Base-by-base conservation (phyloP, 2,329 filamentous ascomycete genomes). In the Nothomitra cinnamomea region DNA sequence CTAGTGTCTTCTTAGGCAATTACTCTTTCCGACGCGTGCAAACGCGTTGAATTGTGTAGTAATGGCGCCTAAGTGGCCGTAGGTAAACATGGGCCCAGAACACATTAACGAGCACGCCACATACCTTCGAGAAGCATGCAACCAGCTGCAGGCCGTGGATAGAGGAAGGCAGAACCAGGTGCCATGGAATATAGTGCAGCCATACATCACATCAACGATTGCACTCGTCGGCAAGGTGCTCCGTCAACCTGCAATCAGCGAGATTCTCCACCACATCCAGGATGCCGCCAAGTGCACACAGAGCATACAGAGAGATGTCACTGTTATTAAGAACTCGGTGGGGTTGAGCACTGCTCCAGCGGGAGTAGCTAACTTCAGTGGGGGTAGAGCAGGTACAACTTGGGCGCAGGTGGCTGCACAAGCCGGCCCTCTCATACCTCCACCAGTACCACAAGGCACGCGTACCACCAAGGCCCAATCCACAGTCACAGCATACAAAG, bases 251-350 rank as follows among this genome's bases (percentile, higher is more conserved):
- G 56, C 53, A 48, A 54, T 59, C 38, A 54, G 51, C 22, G 57
- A 60, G 55, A 56, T 59, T 54, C 56, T 59, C 28, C 52, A 59
- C 35, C 51, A 59, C n/a, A 55, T 59, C 49, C 53, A 59, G 43
- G 57, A 57, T 28, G 55, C 57, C 8, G 54, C 57, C 15, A 58
- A 58, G 42, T 58, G 55, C 55, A 59, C 53, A 55, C 54, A 60
- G 55, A 59, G 51, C 56, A 60, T 60, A 2, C 53, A 60, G 51
- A 59, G 53, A 49, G 58, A 60, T 55, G 42, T 60, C 40, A 58
- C 55, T 12, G 53, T 60, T 36, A 57, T 60, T 45, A 59, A 58
- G 43, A 58, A 53, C 56, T 58, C 56, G 43, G 55, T 59, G 21
- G 58, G 58, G 55, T 32, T 59, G 21, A 58, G 55, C 48, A 59